These are phyloP conservation scores for Fusarium sp. DNA, from an alignment of 2,329 filamentous ascomycete genomes.

Conservation along the genomic window DNA sequence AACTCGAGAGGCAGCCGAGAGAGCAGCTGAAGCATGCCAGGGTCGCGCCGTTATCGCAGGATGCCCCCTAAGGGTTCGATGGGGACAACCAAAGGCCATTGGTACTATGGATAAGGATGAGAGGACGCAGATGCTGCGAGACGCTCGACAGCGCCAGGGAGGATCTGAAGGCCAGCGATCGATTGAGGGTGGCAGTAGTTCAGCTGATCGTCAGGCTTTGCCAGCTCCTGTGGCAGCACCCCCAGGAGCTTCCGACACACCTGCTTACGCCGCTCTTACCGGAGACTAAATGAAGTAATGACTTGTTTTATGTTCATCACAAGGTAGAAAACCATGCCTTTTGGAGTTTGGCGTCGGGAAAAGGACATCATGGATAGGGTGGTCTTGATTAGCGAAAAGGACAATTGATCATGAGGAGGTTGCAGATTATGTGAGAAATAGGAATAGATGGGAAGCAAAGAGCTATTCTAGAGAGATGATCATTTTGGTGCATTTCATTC, in stretches of 20 bases:
- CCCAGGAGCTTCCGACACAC: slow-evolving; percentile 77
- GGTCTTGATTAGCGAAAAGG: slow-evolving; percentile 33
- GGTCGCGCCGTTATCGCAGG: slow-evolving; percentile 90
- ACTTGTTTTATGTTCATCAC: slow-evolving; percentile 24
- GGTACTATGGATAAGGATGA: slow-evolving; percentile 92
- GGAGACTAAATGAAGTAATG: slow-evolving; percentile 69
- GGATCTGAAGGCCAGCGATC: slow-evolving; percentile 32
- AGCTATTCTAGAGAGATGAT: slow-evolving; percentile 28
- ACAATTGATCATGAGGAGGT: slow-evolving; percentile 18
- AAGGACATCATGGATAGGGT: slow-evolving; percentile 14
- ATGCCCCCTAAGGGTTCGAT: slow-evolving; percentile 88
- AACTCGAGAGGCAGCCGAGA: slow-evolving; percentile 84
- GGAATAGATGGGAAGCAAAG: slow-evolving; percentile 17
- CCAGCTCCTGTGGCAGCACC: slow-evolving; percentile 72
- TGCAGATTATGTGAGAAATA: slow-evolving; percentile 16
- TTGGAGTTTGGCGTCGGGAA: slow-evolving; percentile 41
- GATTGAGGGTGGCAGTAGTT: slow-evolving; percentile 45
- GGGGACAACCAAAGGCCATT: slow-evolving; percentile 91
- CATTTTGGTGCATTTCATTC: slow-evolving; percentile 36
- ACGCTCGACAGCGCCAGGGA: slow-evolving; percentile 62
- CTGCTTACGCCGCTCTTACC: slow-evolving; percentile 83
- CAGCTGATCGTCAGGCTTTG: slow-evolving; percentile 38
- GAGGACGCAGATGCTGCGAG: slow-evolving; percentile 80
- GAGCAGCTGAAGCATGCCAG: slow-evolving; percentile 83
- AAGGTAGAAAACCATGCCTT: slow-evolving; percentile 24